phyloP scores from a whole-genome alignment of 495 filamentous ascomycete genomes.

The Rhizodiscina lignyota region DNA sequence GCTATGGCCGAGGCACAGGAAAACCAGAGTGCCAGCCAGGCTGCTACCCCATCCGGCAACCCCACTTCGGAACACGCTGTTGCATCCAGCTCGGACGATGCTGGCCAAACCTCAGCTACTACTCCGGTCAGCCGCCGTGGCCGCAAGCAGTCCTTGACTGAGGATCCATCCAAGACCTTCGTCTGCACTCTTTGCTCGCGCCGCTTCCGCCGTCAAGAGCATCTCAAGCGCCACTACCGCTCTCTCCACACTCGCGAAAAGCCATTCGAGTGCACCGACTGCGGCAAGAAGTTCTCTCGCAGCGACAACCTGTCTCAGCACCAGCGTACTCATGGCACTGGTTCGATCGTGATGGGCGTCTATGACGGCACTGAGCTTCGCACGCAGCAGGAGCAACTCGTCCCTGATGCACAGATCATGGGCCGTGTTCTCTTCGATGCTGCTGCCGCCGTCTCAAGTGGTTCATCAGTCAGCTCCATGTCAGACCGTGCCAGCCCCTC shows the following conservation, averaged over 20 bases:
- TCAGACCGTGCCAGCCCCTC: no score
- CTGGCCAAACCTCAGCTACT: slow-evolving; percentile 23
- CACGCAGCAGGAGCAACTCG: no score
- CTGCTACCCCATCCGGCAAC: slow-evolving; percentile 2
- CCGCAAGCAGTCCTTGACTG: slow-evolving; percentile 95
- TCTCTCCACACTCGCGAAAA: slow-evolving; percentile 98
- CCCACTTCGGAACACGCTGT: slow-evolving; percentile 8
- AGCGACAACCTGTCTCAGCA: slow-evolving; percentile 96
- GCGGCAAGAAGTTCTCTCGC: slow-evolving; percentile 97
- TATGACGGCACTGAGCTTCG: no score
- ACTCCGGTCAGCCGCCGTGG: slow-evolving; percentile 78
- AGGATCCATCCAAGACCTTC: slow-evolving; percentile 97
- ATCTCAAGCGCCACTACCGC: slow-evolving; percentile 96
- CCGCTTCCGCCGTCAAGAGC: slow-evolving; percentile 95
- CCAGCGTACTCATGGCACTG: slow-evolving; percentile 79
- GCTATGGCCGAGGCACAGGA: not conserved
- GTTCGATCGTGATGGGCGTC: slow-evolving; percentile 78
- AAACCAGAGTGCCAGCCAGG: slow-evolving; percentile 13
- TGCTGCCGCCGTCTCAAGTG: no score
- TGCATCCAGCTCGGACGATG: slow-evolving; percentile 21
- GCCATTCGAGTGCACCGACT: slow-evolving; percentile 93
- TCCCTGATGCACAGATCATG: slow-evolving; percentile 22
- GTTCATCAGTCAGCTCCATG: no score
- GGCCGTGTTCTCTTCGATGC: slow-evolving; percentile 29
- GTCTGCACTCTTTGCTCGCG: slow-evolving; percentile 90